These are phyloP conservation scores for Leccinum solheimii DNA, from an alignment of 1,284 basidiomycete species.

Conservation along the genomic window DNA sequence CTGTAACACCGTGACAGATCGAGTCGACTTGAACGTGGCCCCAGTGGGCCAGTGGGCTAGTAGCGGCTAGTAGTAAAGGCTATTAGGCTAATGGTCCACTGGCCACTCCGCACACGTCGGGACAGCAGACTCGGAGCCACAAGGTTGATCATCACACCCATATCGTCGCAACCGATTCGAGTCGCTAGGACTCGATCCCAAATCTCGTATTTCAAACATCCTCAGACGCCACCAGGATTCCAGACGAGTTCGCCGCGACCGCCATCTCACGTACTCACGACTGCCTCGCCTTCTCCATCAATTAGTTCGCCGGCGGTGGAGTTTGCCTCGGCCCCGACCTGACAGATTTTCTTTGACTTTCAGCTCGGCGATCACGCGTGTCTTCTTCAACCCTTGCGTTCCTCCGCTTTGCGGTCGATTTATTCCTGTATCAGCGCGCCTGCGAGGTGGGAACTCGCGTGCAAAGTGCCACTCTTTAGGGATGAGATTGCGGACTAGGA, in stretches of 20 bases:
- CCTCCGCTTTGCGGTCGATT: conserved; percentile 3
- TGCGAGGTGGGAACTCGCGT: not conserved
- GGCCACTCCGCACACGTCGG: not conserved
- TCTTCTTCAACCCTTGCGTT: not conserved
- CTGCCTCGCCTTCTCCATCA: not conserved
- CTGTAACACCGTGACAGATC: no score
- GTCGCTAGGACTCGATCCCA: not conserved
- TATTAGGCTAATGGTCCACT: not conserved
- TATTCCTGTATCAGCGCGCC: not conserved
- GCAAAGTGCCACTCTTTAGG: not conserved
- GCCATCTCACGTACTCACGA: not conserved
- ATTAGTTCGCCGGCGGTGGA: not conserved
- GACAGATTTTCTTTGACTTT: not conserved
- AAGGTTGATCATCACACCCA: conserved; percentile 7
- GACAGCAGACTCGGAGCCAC: not conserved
- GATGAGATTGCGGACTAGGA: not conserved
- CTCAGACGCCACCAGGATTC: not conserved
- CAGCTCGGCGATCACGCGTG: conserved; percentile 16
- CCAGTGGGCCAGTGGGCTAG: no score
- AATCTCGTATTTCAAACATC: not conserved
- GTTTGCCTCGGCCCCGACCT: not conserved
- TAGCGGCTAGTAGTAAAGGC: no score
- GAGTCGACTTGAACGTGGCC: no score
- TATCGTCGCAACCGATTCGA: not conserved
- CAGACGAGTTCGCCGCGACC: not conserved